These are phyloP conservation scores for Solanum chacoense DNA, from an alignment of 305 asterid genomes.

Conservation along the genomic window DNA sequence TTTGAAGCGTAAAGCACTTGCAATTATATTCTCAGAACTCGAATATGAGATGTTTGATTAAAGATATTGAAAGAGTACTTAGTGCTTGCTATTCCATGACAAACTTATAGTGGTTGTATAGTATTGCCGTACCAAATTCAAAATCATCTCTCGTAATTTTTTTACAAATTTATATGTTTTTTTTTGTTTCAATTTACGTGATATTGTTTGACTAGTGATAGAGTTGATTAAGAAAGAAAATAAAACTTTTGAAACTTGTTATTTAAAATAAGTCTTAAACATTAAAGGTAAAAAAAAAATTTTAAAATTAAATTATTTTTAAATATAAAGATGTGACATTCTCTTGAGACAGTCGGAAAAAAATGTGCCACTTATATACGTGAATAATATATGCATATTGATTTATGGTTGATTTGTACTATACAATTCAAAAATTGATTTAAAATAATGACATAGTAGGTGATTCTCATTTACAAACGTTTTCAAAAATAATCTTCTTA, in stretches of 20 bases:
- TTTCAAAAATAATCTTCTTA: accelerated
- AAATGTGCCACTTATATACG: not conserved
- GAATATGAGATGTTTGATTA: not conserved
- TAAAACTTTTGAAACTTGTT: not conserved
- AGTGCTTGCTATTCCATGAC: not conserved
- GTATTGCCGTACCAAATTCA: not conserved
- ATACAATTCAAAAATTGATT: not conserved
- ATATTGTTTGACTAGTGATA: not conserved
- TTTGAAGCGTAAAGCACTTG: not conserved
- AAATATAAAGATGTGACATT: not conserved
- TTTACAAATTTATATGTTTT: not conserved
- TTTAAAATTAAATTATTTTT: not conserved
- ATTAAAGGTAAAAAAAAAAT: not conserved
- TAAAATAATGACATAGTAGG: not conserved
- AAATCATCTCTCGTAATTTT: not conserved
- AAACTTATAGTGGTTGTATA: not conserved
- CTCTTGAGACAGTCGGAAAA: accelerated
- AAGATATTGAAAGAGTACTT: not conserved
- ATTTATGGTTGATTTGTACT: not conserved
- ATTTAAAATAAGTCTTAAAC: not conserved
- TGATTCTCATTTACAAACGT: no score
- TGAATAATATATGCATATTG: not conserved
- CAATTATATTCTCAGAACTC: not conserved
- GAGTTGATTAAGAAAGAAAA: not conserved
- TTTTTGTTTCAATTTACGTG: not conserved